These are phyloP conservation scores for Aspergillus egyptiacus DNA, from an alignment of 495 filamentous ascomycete species.

Conservation along the genomic window DNA sequence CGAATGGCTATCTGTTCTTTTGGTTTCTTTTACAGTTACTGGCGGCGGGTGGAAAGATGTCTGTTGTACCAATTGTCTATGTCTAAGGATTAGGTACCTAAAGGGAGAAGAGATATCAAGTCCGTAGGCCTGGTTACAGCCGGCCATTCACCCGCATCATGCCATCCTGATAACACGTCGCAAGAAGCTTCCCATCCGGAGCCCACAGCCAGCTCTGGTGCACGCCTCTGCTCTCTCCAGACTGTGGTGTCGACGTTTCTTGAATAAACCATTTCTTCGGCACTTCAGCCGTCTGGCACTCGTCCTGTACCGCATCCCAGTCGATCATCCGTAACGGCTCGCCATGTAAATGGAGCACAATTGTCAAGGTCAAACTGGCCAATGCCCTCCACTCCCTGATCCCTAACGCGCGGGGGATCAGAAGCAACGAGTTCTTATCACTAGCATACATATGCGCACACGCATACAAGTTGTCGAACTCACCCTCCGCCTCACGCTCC, in stretches of 20 bases:
- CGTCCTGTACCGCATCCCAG: slow-evolving; percentile 18
- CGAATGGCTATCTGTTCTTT: background rate
- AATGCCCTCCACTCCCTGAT: slow-evolving; percentile 49
- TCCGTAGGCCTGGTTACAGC: slow-evolving; percentile 17
- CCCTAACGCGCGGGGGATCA: slow-evolving; percentile 55
- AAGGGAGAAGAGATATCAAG: too few relatives aligned
- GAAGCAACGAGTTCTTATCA: slow-evolving; percentile 62
- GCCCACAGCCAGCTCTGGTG: slow-evolving; percentile 62
- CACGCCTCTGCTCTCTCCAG: slow-evolving; percentile 50
- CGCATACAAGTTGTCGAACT: slow-evolving; percentile 53
- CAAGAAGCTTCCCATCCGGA: slow-evolving; percentile 53
- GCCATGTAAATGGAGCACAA: slow-evolving; percentile 52
- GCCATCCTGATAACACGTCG: slow-evolving; percentile 60
- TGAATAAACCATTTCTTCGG: slow-evolving; percentile 61
- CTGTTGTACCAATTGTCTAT: too few relatives aligned
- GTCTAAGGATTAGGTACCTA: background rate
- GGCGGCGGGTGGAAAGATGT: too few relatives aligned
- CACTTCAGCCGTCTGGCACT: slow-evolving; percentile 14
- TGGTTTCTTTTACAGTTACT: background rate
- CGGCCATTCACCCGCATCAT: slow-evolving; percentile 31
- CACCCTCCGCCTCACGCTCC: slow-evolving; percentile 25
- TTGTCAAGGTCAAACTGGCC: slow-evolving; percentile 55
- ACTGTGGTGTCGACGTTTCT: slow-evolving; percentile 55
- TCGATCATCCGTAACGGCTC: slow-evolving; percentile 38
- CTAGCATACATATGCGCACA: slow-evolving; percentile 60